Evolutionary conservation across 2,329 filamentous ascomycete genomes (phyloP), one percentile per base, ranked within the genome.

Genomic region (Alternaria brassicicola): DNA sequence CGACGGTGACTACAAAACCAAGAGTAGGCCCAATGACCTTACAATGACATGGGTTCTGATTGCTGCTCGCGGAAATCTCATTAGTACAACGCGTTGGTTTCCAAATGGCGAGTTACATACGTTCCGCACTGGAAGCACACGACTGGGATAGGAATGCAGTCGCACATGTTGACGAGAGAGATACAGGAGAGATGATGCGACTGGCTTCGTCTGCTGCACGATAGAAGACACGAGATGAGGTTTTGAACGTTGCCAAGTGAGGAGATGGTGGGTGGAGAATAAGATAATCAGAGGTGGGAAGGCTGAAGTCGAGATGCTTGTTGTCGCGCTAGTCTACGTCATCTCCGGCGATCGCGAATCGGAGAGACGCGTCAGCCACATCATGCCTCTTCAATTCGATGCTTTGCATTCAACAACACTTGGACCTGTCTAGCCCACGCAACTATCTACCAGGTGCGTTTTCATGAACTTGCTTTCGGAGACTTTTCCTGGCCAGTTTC

Each of bases 21-120:
- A 86, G 67, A 1, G 83, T 86, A 35, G 84, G 84, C 1, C 84
- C 83, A 26, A 86, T 78, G 8, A 86, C 78, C 68, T 86, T 86
- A 67, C 83, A 85, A 61, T 81, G 82, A 55, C 84, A 86, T 3
- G 84, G 84, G 54, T 86, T 86, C 65, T 86, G 82, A 59, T 85
- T 78, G 8, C 83, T 85, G 43, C 35, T 35, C 21, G 13, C 6
- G 28, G 19, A 3, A 74, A 21, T 38, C 8, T 12, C 21, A 23
- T 71, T 38, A 73, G 61, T 21, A 52, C 23, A 55, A 43, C 33
- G 38, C 35, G 5, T 26, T 4, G 10, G 23, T 25, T 4, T 35
- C 21, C 4, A n/a, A 43, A 6, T 17, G 28, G 15, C 43, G 46
- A 39, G 31, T 35, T 59, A 43, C 70, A 17, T 68, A 77, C 75